Conservation (phyloP, 306 rosid genomes). For the Glycine soja region DNA sequence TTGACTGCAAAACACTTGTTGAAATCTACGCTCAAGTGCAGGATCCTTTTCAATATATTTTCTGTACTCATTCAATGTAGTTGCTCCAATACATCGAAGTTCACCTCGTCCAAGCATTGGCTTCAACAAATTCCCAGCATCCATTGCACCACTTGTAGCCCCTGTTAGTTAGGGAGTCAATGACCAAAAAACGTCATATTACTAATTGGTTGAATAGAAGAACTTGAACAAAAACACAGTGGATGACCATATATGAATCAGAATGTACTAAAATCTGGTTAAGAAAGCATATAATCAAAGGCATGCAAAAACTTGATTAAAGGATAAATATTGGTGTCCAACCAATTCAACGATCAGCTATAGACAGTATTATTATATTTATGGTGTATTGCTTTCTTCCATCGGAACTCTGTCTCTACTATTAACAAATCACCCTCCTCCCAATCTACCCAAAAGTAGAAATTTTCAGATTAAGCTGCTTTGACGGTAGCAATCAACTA, state of each 20-base stretch:
- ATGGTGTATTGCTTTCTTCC: too few species aligned
- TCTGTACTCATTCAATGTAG: slow-evolving; percentile 91
- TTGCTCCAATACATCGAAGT: slow-evolving; percentile 96
- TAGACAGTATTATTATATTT: too few species aligned
- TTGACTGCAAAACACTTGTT: slow-evolving; percentile 91
- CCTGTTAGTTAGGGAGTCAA: slow-evolving; percentile 61
- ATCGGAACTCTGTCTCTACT: too few species aligned
- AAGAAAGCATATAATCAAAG: too few species aligned
- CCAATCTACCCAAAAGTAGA: too few species aligned
- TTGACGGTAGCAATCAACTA: too few species aligned
- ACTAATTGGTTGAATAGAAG: slow-evolving; percentile 14
- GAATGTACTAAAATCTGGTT: too few species aligned
- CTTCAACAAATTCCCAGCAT: slow-evolving; percentile 96
- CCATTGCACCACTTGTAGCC: slow-evolving; percentile 99
- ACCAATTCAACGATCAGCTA: too few species aligned
- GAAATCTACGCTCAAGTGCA: slow-evolving; percentile 97
- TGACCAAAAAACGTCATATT: slow-evolving; percentile 38
- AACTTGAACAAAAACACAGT: slow-evolving; percentile 28
- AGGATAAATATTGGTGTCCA: too few species aligned
- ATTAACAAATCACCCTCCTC: too few species aligned
- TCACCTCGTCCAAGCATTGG: slow-evolving; percentile 99
- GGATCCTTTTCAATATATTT: slow-evolving; percentile 97
- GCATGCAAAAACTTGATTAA: too few species aligned
- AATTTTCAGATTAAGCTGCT: too few species aligned
- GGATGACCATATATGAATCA: not conserved